A percentile compares a stretch with the other conserved stretches of the same genome.
Evolutionary conservation across 495 filamentous ascomycete genomes (phyloP).

Genomic region (Parachaetomium inaequale): DNA sequence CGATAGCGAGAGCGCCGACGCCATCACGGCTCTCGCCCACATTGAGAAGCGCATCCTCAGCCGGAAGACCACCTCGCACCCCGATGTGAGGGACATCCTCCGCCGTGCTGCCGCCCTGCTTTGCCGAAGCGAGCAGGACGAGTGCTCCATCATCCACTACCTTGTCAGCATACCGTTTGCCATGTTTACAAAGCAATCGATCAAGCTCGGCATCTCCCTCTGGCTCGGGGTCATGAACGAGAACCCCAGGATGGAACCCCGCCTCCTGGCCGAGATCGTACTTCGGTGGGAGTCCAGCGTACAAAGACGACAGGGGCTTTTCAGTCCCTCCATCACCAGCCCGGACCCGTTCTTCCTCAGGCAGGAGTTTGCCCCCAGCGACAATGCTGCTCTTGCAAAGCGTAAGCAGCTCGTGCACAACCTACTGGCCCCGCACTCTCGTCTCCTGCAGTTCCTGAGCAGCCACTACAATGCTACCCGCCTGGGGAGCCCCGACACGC

Average conservation of each 20-base stretch:
- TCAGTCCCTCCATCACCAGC: constrained; percentile 71
- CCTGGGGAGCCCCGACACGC: constrained; percentile 71
- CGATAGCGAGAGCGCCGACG: constrained; percentile 51
- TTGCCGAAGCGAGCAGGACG: constrained; percentile 67
- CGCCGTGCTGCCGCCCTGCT: constrained; percentile 79
- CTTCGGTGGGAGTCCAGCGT: constrained; percentile 83
- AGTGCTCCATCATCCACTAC: constrained; percentile 73
- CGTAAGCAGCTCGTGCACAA: constrained; percentile 74
- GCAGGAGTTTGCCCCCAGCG: constrained; percentile 88
- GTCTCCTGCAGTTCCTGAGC: constrained; percentile 80
- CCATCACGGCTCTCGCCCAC: constrained; percentile 56
- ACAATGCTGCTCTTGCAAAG: constrained; percentile 68
- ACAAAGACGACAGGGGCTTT: constrained; percentile 70
- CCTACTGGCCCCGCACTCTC: constrained; percentile 77
- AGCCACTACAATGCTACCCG: constrained; percentile 93
- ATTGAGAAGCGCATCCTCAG: constrained; percentile 65
- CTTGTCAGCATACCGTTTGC: constrained; percentile 88
- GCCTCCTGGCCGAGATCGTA: constrained; percentile 76
- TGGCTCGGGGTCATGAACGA: constrained; percentile 98
- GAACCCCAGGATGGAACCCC: constrained; percentile 80
- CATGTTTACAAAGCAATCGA: constrained; percentile 88
- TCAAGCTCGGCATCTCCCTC: constrained; percentile 90
- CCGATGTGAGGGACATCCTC: constrained; percentile 73
- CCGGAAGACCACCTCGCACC: constrained; percentile 63
- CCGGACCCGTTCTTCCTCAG: constrained; percentile 84